Evolutionary conservation across 495 filamentous ascomycete species (phyloP), one percentile per base, ranked within the genome.

Genomic region (Tuber umbilicatum): DNA sequence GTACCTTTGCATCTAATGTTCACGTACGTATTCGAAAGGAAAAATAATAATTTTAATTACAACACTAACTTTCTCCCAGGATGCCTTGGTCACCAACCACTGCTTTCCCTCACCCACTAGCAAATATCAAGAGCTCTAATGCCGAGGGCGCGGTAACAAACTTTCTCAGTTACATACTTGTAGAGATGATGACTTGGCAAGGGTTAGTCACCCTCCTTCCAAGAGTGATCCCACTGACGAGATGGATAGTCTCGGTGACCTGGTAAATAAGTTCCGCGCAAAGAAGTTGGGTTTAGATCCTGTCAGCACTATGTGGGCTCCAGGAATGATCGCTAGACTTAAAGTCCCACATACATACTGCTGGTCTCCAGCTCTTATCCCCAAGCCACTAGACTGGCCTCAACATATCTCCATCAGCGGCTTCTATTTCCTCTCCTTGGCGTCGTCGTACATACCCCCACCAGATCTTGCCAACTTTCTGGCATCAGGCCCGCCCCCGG

Each of bases 81-180:
- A 93, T 91, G 78, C 89, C 89, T 21, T 91, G 89, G 80, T 90
- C 87, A 10, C 88, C 89, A 0, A 93, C 91, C 1, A 87, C 87
- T 70, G 86, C 87, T 9, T 92, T 93, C 74, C 90, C 91, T 0
- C 91, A 93, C 76, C 91, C 91, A 5, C 84, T 93, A 40, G 91
- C 91, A 38, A 92, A 89, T 76, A 88, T 92, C 68, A 87, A 89
- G 73, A 87, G 85, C 67, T 86, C 86, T 27, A 90, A 91, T 77
- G 86, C 88, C 1, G 89, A 91, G 71, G 84, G 86, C 12, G 85
- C 83, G 50, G 88, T 89, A 69, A 88, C 89, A 17, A 93, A 93
- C 84, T 92, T 92, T 80, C 88, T 93, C 68, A 89, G 87, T 14
- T 93, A 93, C 79, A 87, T 89, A 5, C 83, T 93, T 19, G 91